Base-by-base conservation (phyloP, 129 eudicot genomes). In the Helianthus tuberosus region DNA sequence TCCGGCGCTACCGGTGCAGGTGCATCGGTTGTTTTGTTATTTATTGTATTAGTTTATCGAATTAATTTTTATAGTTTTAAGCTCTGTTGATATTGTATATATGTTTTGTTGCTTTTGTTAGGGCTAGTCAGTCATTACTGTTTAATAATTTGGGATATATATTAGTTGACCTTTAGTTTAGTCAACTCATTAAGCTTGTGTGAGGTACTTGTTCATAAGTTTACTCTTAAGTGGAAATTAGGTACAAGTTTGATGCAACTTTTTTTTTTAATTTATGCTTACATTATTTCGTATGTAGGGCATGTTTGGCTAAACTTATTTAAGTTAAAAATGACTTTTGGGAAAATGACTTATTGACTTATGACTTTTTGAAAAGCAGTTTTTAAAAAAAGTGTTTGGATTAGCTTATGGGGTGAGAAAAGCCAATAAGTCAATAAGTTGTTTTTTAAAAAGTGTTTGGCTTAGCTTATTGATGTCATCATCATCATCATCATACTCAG, bases 1-100 rank as follows among this genome's bases (percentile, higher is more conserved):
- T 76, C 96, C 41, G 97, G 95, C 20, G 96, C 95, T 64, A 88
- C 95, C 47, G 97, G 95, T 51, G 97, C 95, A 80, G 94, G 97
- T 86, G 84, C 68, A 59, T 68, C 63, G 8, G 10, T 43, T 43
- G 2, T 43, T 43, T 2, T 43, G 8, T 2, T 43, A 1, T 2
- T n/a, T 43, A 6, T 43, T 43, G 46, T 0, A 6, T 36, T 55
- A 20, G 11, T 57, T 54, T 71, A 16, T 63, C 3, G 14, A 3
- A 3, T 35, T 10, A 13, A 6, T 69, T 12, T 8, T 13, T 16
- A 38, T 32, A 2, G 35, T 47, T 16, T 60, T 23, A 32, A 15
- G 12, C 44, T 8, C 11, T 44, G 51, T 41, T 66, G 35, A 27
- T 10, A 44, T 14, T 54, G 6, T n/a, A 6, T 50, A 15, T 14